Base-by-base conservation (phyloP, 2,329 filamentous ascomycete species). In the Penicillium verrucosum region DNA sequence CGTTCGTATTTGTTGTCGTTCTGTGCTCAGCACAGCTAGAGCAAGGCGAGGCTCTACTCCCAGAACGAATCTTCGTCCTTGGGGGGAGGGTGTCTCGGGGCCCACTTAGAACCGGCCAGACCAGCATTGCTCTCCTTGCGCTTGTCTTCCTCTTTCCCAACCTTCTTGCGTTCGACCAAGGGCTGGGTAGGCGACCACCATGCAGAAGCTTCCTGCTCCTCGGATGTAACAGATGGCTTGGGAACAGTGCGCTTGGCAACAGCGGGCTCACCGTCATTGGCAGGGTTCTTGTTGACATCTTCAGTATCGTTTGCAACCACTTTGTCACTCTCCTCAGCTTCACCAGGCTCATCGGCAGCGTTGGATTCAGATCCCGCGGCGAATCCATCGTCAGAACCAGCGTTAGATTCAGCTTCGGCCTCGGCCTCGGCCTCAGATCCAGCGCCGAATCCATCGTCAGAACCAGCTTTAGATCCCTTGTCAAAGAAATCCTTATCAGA, bases 401-500 rank as follows among this genome's bases (percentile, higher is more conserved):
- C 23, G 14, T 30, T 41, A 10, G 46, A 34, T 10, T n/a, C 45
- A 18, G 51, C 34, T 4, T 53, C 23, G 32, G 9, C 29, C 2
- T 37, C 32, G 0, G 12, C 42, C 4, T 40, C 41, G 25, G 51
- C 36, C 1, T 16, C 21, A 42, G 37, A n/a, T 6, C 30, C 36
- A 38, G 45, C 44, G 4, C 18, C 54, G 36, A 29, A 18, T 4
- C 18, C 38, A 23, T 25, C 30, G 8, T 29, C 30, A 11, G 18
- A 29, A 5, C 46, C 30, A 14, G 46, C 23, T 11, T 30, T 41
- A 10, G 46, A 34, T 10, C 12, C n/a, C 0, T 52, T 62, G 4
- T 64, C 63, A 8, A 58, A 60, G 25, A 51, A 73, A 40, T 80
- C 79, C 1, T 75, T 72, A 46, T 82, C 80, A 6, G 75, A 77